Conservation (phyloP, 2,329 filamentous ascomycete species). For the Fusarium sp. region DNA sequence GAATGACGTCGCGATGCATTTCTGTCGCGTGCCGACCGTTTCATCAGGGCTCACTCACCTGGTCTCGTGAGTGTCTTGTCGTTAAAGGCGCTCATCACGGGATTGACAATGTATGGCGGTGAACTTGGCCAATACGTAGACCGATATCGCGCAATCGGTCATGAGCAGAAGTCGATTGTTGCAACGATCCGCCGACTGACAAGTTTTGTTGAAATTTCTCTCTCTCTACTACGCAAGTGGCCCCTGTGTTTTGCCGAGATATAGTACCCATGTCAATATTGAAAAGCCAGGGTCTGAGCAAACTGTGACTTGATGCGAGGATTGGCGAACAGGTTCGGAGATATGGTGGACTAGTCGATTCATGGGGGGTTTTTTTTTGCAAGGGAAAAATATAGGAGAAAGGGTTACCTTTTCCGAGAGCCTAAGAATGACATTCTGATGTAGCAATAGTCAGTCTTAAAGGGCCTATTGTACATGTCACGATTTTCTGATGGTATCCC, state of each 20-base stretch:
- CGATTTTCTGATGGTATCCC: too few species aligned
- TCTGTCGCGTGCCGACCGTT: conserved; percentile 30
- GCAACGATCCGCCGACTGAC: conserved; percentile 11
- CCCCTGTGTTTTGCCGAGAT: conserved; percentile 27
- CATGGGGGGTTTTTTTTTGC: conserved; percentile 13
- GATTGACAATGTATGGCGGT: conserved; percentile 30
- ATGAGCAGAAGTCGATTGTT: conserved; percentile 6
- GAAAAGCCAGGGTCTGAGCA: conserved; percentile 20
- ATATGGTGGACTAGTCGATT: conserved; percentile 28
- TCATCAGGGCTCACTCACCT: conserved; percentile 19
- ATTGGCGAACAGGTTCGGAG: conserved; percentile 41
- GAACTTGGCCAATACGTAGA: conserved; percentile 22
- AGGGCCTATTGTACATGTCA: too few species aligned
- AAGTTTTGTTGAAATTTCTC: conserved; percentile 11
- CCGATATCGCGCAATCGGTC: conserved; percentile 22
- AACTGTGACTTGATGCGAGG: conserved; percentile 27
- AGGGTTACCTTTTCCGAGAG: conserved; percentile 23
- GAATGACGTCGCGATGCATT: conserved; percentile 32
- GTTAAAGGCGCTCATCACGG: conserved; percentile 20
- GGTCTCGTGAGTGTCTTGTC: conserved; percentile 32
- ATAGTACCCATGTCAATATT: conserved; percentile 38
- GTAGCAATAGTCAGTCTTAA: too few species aligned
- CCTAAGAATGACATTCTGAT: background rate
- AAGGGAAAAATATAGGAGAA: conserved; percentile 39
- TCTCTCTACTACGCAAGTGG: background rate